Evolutionary conservation across 305 asterid species (phyloP).

Genomic region (Solanum hybrid): DNA sequence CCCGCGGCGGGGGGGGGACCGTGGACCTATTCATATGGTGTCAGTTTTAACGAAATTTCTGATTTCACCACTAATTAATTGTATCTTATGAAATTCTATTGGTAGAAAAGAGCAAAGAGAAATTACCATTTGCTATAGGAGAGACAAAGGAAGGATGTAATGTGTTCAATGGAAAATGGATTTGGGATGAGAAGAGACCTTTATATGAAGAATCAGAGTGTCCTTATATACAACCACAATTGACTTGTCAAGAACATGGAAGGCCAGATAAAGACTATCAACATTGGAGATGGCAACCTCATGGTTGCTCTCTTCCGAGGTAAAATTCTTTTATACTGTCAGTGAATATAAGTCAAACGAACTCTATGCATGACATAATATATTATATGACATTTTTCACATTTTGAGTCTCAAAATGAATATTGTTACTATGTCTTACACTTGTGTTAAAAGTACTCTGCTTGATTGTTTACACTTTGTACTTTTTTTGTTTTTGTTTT

Average conservation of each 20-base stretch:
- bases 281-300: slow-evolving; percentile 90
- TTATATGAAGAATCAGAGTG: slow-evolving; percentile 66
- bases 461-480: background rate
- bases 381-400: background rate
- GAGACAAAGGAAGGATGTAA: slow-evolving; percentile 45
- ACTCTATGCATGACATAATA: background rate
- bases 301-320: slow-evolving; percentile 68
- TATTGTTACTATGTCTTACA: background rate
- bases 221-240: slow-evolving; percentile 73
- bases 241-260: slow-evolving; percentile 72
- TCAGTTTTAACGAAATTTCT: too few species aligned
- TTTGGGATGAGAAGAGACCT: slow-evolving; percentile 54
- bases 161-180: slow-evolving; percentile 70
- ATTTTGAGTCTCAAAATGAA: background rate
- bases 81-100: background rate
- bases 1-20: rapidly evolving
- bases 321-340: slow-evolving; percentile 5
- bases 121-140: slow-evolving; percentile 33
- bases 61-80: too few species aligned
- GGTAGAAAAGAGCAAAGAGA: slow-evolving; percentile 10
- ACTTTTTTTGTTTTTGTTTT: background rate
- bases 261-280: slow-evolving; percentile 72
- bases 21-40: background rate
- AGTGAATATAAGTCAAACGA: background rate
- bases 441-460: background rate